Evolutionary conservation across 257 asterid genomes (phyloP).

Genomic region (Nicotiana undulata): DNA sequence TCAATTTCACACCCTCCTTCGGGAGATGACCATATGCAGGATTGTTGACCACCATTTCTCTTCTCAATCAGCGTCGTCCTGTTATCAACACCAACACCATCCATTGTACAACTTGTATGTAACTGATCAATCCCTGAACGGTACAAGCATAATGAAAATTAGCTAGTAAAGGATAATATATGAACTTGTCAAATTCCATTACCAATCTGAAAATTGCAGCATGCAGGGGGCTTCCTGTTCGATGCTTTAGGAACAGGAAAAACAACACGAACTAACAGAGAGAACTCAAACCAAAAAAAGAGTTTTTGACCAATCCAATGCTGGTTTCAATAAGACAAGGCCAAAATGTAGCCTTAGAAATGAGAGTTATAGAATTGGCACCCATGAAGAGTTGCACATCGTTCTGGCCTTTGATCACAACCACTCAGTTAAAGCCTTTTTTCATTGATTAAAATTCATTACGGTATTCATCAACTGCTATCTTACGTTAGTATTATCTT

Average conservation of each 20-base stretch:
- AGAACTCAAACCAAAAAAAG: not conserved
- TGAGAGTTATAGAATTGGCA: not conserved
- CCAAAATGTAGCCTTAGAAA: not conserved
- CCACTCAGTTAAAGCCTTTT: not conserved
- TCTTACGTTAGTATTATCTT: not conserved
- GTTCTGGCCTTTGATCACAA: not conserved
- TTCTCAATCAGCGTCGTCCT: slow-evolving; percentile 33
- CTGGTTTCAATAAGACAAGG: not conserved
- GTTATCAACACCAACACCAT: slow-evolving; percentile 22
- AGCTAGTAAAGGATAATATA: not conserved
- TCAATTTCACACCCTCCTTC: slow-evolving; percentile 62
- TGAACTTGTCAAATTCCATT: not conserved
- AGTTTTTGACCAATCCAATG: not conserved
- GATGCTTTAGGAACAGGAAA: not conserved
- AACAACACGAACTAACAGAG: not conserved
- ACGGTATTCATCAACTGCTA: not conserved
- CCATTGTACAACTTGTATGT: slow-evolving; percentile 40
- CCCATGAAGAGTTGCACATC: not conserved
- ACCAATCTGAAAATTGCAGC: not conserved
- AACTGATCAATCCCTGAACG: slow-evolving; percentile 40
- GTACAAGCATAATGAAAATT: slow-evolving; percentile 14
- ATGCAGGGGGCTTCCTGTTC: not conserved
- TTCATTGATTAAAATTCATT: not conserved
- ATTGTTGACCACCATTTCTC: slow-evolving; percentile 30
- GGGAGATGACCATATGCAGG: slow-evolving; percentile 68